phyloP scores from a whole-genome alignment of 495 filamentous ascomycete genomes.

The Talaromyces adpressus region DNA sequence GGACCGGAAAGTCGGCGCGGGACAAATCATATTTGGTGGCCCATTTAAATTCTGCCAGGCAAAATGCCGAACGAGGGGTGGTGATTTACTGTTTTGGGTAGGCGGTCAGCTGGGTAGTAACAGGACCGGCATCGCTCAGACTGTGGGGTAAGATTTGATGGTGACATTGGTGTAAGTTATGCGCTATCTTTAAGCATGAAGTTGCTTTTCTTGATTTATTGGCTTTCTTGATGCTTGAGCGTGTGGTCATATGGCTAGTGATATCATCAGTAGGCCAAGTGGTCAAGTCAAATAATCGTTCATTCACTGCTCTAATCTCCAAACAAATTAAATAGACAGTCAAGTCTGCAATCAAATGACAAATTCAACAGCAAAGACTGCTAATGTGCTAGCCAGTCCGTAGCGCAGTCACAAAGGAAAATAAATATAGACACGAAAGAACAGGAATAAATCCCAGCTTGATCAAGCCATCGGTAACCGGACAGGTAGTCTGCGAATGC shows the following conservation, averaged over 20 bases:
- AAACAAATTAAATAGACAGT: neutral
- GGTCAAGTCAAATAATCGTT: neutral
- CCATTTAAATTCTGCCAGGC: neutral
- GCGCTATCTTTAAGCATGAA: neutral
- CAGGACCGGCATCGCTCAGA: neutral
- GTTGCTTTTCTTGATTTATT: neutral
- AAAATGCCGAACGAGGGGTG: neutral
- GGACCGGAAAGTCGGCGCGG: conserved; percentile 3
- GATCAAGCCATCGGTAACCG: neutral
- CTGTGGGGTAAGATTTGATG: conserved; percentile 1
- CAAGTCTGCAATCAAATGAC: neutral
- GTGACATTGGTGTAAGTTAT: neutral
- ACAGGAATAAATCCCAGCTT: neutral
- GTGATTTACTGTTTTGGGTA: neutral
- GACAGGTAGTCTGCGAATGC: neutral
- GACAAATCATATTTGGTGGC: neutral
- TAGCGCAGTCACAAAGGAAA: conserved; percentile 2
- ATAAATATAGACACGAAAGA: conserved; percentile 3
- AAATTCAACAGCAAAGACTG: neutral
- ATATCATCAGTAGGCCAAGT: neutral
- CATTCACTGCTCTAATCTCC: neutral
- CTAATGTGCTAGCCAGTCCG: neutral
- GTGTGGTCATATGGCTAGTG: neutral
- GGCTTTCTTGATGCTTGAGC: neutral
- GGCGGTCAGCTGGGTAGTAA: neutral